Conservation (phyloP, 805 yeast genomes). For the Myxozyma neotropica region DNA sequence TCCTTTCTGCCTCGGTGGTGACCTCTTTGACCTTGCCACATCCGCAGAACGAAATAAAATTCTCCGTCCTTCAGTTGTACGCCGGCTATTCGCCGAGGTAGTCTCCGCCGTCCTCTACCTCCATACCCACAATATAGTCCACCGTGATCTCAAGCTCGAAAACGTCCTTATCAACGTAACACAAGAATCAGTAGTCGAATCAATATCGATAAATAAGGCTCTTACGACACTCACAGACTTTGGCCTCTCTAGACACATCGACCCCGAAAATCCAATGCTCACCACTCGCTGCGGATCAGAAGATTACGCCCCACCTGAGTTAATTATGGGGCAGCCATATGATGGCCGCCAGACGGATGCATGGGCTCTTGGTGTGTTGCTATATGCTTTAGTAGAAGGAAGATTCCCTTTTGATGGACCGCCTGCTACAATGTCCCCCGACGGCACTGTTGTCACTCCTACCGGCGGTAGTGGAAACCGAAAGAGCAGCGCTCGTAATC, state of each 20-base stretch:
- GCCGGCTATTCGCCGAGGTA: conserved; percentile 70
- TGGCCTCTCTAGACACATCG: conserved; percentile 78
- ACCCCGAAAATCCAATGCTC: conserved; percentile 61
- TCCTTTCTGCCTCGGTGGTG: conserved; percentile 84
- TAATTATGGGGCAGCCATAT: conserved; percentile 85
- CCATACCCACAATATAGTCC: conserved; percentile 71
- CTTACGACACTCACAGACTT: conserved; percentile 77
- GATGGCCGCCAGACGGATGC: conserved; percentile 90
- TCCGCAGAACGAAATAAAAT: conserved; percentile 43
- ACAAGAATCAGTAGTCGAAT: conserved; percentile 42
- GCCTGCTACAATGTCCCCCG: conserved; percentile 40
- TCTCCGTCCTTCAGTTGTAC: conserved; percentile 54
- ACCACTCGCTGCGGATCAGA: conserved; percentile 94
- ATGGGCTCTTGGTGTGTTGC: conserved; percentile 94
- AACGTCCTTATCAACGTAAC: conserved; percentile 49
- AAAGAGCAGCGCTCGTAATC: conserved; percentile 46
- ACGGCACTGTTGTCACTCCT: conserved; percentile 39
- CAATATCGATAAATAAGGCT: conserved; percentile 36
- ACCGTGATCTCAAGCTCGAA: conserved; percentile 90
- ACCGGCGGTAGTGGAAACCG: conserved; percentile 36
- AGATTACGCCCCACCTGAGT: conserved; percentile 94
- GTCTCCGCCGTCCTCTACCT: conserved; percentile 69
- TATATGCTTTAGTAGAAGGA: conserved; percentile 81
- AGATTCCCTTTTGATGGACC: conserved; percentile 91
- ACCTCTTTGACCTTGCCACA: conserved; percentile 66